These are phyloP conservation scores for Nothomitra cinnamomea DNA, from an alignment of 2,329 filamentous ascomycete genomes.

Conservation along the genomic window DNA sequence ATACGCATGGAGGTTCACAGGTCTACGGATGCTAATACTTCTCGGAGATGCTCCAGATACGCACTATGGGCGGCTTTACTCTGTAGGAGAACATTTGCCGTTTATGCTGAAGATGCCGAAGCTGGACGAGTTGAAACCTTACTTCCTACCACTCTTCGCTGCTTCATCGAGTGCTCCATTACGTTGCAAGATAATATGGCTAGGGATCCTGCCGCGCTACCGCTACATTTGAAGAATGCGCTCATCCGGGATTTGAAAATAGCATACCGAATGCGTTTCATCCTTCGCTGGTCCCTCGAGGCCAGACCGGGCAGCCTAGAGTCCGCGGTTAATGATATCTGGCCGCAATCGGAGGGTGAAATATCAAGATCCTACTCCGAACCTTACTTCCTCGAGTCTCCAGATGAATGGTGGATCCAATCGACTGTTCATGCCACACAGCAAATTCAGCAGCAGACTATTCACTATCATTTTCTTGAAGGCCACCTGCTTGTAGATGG, in stretches of 20 bases:
- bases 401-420: slow-evolving; percentile 19
- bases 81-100: slow-evolving; percentile 31
- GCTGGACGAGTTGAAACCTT: neutral
- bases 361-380: slow-evolving; percentile 9
- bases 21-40: slow-evolving; percentile 21
- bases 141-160: too few species aligned
- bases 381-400: slow-evolving; percentile 14
- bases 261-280: slow-evolving; percentile 20
- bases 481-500: slow-evolving; percentile 34
- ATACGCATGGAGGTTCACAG: slow-evolving; percentile 30
- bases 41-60: slow-evolving; percentile 26
- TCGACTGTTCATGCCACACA: slow-evolving; percentile 14
- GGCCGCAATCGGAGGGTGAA: slow-evolving; percentile 22
- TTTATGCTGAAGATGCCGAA: slow-evolving; percentile 4
- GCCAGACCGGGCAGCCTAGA: slow-evolving; percentile 16
- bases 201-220: slow-evolving; percentile 21
- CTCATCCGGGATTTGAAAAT: slow-evolving; percentile 32
- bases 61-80: slow-evolving; percentile 38
- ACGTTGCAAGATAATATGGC: slow-evolving; percentile 31
- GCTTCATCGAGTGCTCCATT: slow-evolving; percentile 25
- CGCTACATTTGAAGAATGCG: slow-evolving; percentile 20
- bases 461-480: slow-evolving; percentile 29
- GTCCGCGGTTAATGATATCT: slow-evolving; percentile 24
- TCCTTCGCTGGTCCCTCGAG: slow-evolving; percentile 22
- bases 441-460: slow-evolving; percentile 18